These are phyloP conservation scores for Euphrasia confusa DNA, from an alignment of 257 asterid genomes.

Conservation along the genomic window DNA sequence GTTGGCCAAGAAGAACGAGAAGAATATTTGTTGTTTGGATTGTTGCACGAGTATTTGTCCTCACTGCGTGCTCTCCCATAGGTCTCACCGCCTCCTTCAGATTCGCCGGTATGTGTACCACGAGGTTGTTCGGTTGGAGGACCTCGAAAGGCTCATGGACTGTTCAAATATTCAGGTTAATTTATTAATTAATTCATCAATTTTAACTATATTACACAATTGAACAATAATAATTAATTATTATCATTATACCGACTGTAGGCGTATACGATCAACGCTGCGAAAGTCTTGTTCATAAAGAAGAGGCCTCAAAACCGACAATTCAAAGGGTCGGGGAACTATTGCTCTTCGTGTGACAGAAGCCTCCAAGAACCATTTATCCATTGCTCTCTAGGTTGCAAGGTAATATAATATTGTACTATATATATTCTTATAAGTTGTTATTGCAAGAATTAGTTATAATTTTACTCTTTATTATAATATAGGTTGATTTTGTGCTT, in stretches of 20 bases:
- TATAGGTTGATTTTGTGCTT: slow-evolving; percentile 71
- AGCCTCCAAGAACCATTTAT: slow-evolving; percentile 85
- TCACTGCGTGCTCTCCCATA: slow-evolving; percentile 77
- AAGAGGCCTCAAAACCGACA: slow-evolving; percentile 93
- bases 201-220: no score
- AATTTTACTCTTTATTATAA: neutral
- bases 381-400: slow-evolving; percentile 95
- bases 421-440: no score
- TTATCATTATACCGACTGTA: slow-evolving; percentile 6
- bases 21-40: slow-evolving; percentile 82
- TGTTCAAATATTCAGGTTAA: slow-evolving; percentile 94
- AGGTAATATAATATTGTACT: slow-evolving; percentile 35
- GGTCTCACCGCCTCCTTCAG: slow-evolving; percentile 79
- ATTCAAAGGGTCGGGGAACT: slow-evolving; percentile 89
- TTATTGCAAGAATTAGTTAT: no score
- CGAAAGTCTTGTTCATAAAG: slow-evolving; percentile 84
- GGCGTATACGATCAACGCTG: slow-evolving; percentile 90
- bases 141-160: slow-evolving; percentile 79
- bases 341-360: slow-evolving; percentile 89
- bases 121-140: slow-evolving; percentile 87
- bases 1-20: slow-evolving; percentile 84
- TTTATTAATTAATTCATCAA: no score
- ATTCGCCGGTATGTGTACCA: slow-evolving; percentile 93
- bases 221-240: no score
- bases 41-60: slow-evolving; percentile 95